A percentile compares a stretch with the other conserved stretches of the same genome.
These are phyloP conservation scores for Candida ulmi DNA, from an alignment of 805 yeast genomes.

Conservation along the genomic window DNA sequence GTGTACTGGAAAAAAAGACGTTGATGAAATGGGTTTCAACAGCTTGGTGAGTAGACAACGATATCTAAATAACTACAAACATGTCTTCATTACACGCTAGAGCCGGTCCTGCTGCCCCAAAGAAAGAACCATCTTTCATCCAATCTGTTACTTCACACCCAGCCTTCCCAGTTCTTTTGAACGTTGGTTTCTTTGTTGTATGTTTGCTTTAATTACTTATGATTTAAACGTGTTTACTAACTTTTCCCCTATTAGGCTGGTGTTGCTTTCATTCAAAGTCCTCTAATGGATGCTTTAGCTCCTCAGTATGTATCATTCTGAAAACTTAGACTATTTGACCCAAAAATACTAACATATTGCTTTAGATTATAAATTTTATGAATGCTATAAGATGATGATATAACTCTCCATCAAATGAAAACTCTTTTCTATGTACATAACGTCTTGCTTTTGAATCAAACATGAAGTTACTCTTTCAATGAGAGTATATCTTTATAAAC, in stretches of 20 bases:
- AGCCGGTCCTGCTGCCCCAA: constrained; percentile 21
- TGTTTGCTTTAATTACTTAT: constrained; percentile 2
- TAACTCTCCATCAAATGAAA: too few species aligned
- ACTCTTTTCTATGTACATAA: too few species aligned
- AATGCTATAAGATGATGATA: too few species aligned
- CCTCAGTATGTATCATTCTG: constrained; percentile 46
- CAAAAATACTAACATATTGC: not conserved
- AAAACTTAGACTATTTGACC: too few species aligned
- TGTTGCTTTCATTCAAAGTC: constrained; percentile 70
- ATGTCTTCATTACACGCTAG: constrained; percentile 15
- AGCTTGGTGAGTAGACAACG: too few species aligned
- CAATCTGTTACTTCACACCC: constrained; percentile 59
- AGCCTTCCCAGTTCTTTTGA: constrained; percentile 56
- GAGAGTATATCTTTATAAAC: too few species aligned
- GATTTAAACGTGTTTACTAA: too few species aligned
- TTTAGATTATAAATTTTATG: constrained; percentile 3
- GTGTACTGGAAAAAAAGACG: too few species aligned
- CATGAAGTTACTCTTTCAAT: too few species aligned
- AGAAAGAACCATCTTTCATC: constrained; percentile 26
- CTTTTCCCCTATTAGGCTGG: constrained; percentile 45
- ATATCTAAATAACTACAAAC: too few species aligned
- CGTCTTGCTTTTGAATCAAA: too few species aligned
- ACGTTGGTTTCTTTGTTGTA: constrained; percentile 55
- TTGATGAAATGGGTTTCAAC: too few species aligned
- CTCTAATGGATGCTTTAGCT: constrained; percentile 75